Evolutionary conservation across 306 rosid species (phyloP).

Genomic region (Cucurbita pepo): DNA sequence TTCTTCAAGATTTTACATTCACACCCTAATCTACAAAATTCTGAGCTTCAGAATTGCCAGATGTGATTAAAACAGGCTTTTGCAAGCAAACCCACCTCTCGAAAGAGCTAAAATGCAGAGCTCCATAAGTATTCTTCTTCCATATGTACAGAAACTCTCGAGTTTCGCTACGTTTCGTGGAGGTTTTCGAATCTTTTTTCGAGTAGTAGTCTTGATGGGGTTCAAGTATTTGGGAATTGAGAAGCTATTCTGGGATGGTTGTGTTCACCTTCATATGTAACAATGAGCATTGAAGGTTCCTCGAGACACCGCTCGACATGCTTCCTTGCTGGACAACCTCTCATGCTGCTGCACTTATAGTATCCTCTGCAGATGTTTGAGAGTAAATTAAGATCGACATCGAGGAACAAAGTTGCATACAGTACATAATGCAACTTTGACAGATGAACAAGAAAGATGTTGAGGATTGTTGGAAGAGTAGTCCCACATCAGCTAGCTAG

Average conservation of each 20-base stretch:
- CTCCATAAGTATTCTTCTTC: not conserved
- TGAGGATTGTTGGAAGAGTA: too few species aligned
- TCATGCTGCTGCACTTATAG: conserved; percentile 99
- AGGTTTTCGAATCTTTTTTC: not conserved
- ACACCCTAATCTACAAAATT: not conserved
- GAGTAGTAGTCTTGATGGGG: conserved; percentile 11
- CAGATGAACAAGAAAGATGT: not conserved
- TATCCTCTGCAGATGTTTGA: conserved; percentile 56
- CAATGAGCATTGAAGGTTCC: conserved; percentile 88
- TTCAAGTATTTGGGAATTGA: conserved; percentile 67
- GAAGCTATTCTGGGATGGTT: conserved; percentile 73
- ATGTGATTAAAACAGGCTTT: not conserved
- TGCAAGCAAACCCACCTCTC: not conserved
- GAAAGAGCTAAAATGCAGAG: not conserved
- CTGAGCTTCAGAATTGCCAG: not conserved
- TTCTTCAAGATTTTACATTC: conserved; percentile 1
- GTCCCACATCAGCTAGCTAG: too few species aligned
- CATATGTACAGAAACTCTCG: conserved; percentile 1
- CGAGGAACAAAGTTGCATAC: too few species aligned
- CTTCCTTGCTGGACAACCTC: conserved; percentile 99
- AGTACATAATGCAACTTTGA: not conserved
- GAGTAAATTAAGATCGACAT: not conserved
- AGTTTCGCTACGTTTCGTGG: not conserved
- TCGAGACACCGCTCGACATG: conserved; percentile 96
- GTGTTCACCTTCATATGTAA: conserved; percentile 97